Conservation (phyloP, 2,329 filamentous ascomycete species). For the Amauroascus verrucosus region DNA sequence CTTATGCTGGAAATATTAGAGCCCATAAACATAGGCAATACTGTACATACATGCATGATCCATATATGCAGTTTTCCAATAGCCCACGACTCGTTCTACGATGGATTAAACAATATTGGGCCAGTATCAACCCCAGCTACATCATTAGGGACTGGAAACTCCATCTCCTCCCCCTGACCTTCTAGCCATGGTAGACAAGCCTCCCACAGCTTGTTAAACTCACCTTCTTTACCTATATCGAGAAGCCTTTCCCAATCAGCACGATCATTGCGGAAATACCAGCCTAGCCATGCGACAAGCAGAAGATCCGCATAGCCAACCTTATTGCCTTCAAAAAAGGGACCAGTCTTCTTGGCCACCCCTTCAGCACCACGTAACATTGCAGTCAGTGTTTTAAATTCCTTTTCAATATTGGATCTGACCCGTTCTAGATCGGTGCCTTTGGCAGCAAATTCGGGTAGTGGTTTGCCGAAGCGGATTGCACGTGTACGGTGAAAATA, state of each 20-base stretch:
- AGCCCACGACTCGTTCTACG: neutral
- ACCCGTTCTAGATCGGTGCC: slow-evolving; percentile 11
- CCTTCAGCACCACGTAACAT: slow-evolving; percentile 20
- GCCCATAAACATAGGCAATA: no score
- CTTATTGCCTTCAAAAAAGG: slow-evolving; percentile 15
- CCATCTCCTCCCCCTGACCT: slow-evolving; percentile 11
- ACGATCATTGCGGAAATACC: slow-evolving; percentile 11
- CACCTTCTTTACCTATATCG: slow-evolving; percentile 10
- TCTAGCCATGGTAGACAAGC: slow-evolving; percentile 13
- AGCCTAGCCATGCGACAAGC: slow-evolving; percentile 12
- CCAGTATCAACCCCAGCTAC: neutral
- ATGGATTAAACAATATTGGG: slow-evolving; percentile 3
- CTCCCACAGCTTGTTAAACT: slow-evolving; percentile 13
- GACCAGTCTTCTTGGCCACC: slow-evolving; percentile 4
- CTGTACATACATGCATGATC: neutral
- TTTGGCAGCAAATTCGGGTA: slow-evolving; percentile 26
- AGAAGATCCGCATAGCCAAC: slow-evolving; percentile 16
- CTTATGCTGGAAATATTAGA: no score
- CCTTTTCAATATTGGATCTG: slow-evolving; percentile 20
- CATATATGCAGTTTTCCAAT: neutral
- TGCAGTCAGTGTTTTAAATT: slow-evolving; percentile 22
- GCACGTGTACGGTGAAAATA: slow-evolving; percentile 33
- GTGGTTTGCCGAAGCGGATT: slow-evolving; percentile 22
- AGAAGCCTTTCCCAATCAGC: slow-evolving; percentile 11
- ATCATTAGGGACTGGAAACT: slow-evolving; percentile 2